phyloP scores from a whole-genome alignment of 768 basidiomycete species.

The Collybia sordida region DNA sequence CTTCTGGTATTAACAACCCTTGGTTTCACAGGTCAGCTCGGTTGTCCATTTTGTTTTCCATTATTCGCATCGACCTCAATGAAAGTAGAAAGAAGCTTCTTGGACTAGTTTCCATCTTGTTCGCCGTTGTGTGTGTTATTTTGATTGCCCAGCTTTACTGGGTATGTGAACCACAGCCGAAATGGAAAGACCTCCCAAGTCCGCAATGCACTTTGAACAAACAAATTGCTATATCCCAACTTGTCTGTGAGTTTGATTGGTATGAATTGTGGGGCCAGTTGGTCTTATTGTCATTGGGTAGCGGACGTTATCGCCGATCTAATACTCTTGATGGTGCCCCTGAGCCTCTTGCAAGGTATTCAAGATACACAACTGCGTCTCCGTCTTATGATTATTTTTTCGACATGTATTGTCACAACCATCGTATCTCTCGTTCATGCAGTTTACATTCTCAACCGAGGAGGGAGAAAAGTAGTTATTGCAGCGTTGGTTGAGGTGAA shows the following conservation, averaged over 20 bases:
- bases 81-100: slow-evolving; percentile 19
- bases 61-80: slow-evolving; percentile 48
- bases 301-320: slow-evolving; percentile 37
- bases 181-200: slow-evolving; percentile 35
- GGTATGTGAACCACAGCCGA: slow-evolving; percentile 35
- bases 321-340: slow-evolving; percentile 42
- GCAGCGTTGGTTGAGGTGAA: slow-evolving; percentile 43
- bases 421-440: slow-evolving; percentile 44
- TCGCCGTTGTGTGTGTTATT: slow-evolving; percentile 28
- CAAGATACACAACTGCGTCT: slow-evolving; percentile 33
- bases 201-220: slow-evolving; percentile 42
- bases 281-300: slow-evolving; percentile 1
- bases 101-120: slow-evolving; percentile 25
- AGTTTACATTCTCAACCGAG: slow-evolving; percentile 29
- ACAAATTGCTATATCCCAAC: slow-evolving; percentile 48
- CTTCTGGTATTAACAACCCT: not conserved
- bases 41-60: slow-evolving; percentile 49
- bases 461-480: slow-evolving; percentile 27
- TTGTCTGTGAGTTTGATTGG: slow-evolving; percentile 40
- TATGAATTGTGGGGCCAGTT: too few relatives aligned
- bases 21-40: slow-evolving; percentile 37
- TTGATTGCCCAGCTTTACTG: slow-evolving; percentile 43
- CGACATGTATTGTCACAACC: slow-evolving; percentile 50
- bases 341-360: slow-evolving; percentile 41
- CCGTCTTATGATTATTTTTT: slow-evolving; percentile 50